Percentiles rank a stretch among this genome's conserved stretches.
Evolutionary conservation across 768 basidiomycete genomes (phyloP).

Genomic region (Sarcodon sp.): DNA sequence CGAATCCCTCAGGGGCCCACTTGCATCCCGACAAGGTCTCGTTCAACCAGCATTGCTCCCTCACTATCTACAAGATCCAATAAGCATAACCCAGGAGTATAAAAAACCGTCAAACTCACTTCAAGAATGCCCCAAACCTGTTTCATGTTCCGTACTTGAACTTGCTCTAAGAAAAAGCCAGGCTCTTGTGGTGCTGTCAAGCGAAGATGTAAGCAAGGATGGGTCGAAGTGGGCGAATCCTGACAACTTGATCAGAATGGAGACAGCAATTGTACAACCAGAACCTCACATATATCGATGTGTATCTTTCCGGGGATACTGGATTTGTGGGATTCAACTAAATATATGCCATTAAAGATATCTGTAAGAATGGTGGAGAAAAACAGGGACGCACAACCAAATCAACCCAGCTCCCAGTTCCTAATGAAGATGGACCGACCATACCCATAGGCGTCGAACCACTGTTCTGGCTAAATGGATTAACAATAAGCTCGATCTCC

Average conservation of each 20-base stretch:
- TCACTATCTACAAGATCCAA: slow-evolving; percentile 38
- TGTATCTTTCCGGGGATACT: slow-evolving; percentile 50
- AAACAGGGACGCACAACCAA: slow-evolving; percentile 31
- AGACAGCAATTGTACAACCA: not conserved
- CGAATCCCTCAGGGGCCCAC: slow-evolving; percentile 46
- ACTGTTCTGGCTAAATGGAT: slow-evolving; percentile 27
- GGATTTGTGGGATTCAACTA: slow-evolving; percentile 40
- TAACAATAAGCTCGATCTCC: slow-evolving; percentile 55
- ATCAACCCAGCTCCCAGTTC: slow-evolving; percentile 51
- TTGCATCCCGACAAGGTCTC: slow-evolving; percentile 45
- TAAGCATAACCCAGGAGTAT: not conserved
- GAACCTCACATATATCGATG: slow-evolving; percentile 46
- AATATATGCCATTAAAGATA: not conserved
- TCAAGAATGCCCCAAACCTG: slow-evolving; percentile 71
- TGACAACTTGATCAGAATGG: slow-evolving; percentile 12
- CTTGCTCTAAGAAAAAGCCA: slow-evolving; percentile 57
- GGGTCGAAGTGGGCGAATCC: slow-evolving; percentile 51
- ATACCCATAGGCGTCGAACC: slow-evolving; percentile 28
- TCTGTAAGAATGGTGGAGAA: not conserved
- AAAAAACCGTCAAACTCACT: slow-evolving; percentile 22
- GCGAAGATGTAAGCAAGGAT: slow-evolving; percentile 60
- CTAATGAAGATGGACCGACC: slow-evolving; percentile 32
- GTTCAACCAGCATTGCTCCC: slow-evolving; percentile 80
- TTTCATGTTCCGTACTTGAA: slow-evolving; percentile 60
- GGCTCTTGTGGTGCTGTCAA: slow-evolving; percentile 62